phyloP scores from a whole-genome alignment of 331 rosid genomes.

The Spiraea crenata region DNA sequence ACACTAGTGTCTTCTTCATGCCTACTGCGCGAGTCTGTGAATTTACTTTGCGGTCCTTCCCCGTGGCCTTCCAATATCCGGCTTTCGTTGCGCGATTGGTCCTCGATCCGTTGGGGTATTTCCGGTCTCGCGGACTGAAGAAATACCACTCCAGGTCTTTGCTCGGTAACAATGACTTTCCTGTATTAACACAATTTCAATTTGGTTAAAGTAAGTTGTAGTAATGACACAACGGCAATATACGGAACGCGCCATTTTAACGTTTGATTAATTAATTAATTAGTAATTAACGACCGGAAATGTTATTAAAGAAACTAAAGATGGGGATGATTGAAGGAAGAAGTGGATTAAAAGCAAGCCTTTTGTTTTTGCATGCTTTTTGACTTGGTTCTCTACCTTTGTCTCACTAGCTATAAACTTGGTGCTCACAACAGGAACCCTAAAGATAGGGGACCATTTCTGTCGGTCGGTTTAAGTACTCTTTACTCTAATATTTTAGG shows the following conservation, averaged over 20 bases:
- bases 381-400: conserved; percentile 44
- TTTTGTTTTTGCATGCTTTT: conserved; percentile 30
- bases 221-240: too few species aligned
- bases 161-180: conserved; percentile 89
- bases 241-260: too few species aligned
- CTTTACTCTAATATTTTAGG: not conserved
- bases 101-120: conserved; percentile 97
- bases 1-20: conserved; percentile 97
- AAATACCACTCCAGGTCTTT: conserved; percentile 99
- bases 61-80: conserved; percentile 98
- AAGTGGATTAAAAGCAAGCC: conserved; percentile 28
- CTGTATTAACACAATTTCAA: conserved; percentile 32
- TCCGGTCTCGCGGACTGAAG: conserved; percentile 86
- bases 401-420: conserved; percentile 30
- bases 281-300: not conserved
- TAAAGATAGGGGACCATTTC: conserved; percentile 40
- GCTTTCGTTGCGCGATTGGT: conserved; percentile 92
- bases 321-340: conserved; percentile 3
- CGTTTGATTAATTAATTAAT: too few species aligned
- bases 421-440: conserved; percentile 48
- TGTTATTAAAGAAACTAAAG: not conserved
- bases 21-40: conserved; percentile 71
- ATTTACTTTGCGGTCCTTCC: conserved; percentile 86
- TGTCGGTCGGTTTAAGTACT: conserved; percentile 23
- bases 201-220: not conserved